These are phyloP conservation scores for Exophiala viscosa DNA, from an alignment of 2,329 filamentous ascomycete genomes.

Conservation along the genomic window DNA sequence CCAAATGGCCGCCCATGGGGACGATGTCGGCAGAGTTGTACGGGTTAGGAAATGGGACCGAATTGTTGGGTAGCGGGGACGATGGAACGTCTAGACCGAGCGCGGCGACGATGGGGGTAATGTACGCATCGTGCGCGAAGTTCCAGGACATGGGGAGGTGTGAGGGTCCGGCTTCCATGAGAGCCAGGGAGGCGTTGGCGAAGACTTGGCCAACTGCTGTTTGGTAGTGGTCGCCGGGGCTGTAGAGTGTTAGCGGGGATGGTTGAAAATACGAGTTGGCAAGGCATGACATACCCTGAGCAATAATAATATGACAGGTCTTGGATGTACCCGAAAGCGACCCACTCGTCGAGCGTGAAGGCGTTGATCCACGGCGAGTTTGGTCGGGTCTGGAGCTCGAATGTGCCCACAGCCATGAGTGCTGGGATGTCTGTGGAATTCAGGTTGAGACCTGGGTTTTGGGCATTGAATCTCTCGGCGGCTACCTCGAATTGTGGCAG, in stretches of 20 bases:
- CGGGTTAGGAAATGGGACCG: conserved; percentile 5
- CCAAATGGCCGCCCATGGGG: conserved; percentile 9
- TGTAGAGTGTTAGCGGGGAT: neutral
- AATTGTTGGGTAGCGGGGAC: conserved; percentile 1
- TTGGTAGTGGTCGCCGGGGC: conserved; percentile 4
- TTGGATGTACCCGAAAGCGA: conserved; percentile 9
- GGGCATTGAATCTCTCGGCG: conserved; percentile 4
- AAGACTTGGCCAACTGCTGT: conserved; percentile 9
- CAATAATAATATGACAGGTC: conserved; percentile 9
- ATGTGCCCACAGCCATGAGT: conserved; percentile 3
- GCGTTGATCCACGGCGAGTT: conserved; percentile 6
- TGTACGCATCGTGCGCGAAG: conserved; percentile 9
- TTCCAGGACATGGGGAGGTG: conserved; percentile 10
- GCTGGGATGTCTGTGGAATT: conserved; percentile 4
- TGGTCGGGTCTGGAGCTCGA: conserved; percentile 5
- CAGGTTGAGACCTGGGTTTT: conserved; percentile 7
- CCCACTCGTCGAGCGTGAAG: conserved; percentile 10
- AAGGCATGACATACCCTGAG: conserved; percentile 1
- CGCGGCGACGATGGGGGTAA: conserved; percentile 7
- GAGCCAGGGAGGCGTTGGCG: conserved; percentile 6
- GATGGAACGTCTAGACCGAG: conserved; percentile 4
- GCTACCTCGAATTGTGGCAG: conserved; percentile 3
- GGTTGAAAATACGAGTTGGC: too few species aligned
- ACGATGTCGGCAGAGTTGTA: conserved; percentile 8
- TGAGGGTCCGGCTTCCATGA: neutral